Percentiles rank a stretch among this genome's conserved stretches.
phyloP scores from a whole-genome alignment of 768 basidiomycete species.

The Boletus patriciae region DNA sequence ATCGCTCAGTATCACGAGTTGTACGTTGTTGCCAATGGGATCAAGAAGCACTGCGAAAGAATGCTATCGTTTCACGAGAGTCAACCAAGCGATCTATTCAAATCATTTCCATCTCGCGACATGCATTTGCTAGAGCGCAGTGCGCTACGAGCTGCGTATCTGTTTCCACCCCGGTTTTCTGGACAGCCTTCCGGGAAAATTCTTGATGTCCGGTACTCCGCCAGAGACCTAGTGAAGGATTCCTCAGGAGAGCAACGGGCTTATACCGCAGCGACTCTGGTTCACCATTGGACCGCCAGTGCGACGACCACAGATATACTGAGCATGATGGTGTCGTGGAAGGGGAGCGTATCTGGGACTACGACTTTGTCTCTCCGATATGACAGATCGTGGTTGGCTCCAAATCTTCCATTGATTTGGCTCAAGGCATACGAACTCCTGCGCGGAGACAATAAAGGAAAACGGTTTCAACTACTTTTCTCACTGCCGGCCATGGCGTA shows the following conservation, averaged over 20 bases:
- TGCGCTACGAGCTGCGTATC: not conserved
- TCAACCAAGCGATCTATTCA: not conserved
- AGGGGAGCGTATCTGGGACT: not conserved
- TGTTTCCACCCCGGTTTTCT: too few species aligned
- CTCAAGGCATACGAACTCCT: conserved; percentile 30
- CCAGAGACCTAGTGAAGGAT: too few species aligned
- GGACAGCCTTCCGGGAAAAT: too few species aligned
- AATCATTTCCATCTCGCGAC: conserved; percentile 4
- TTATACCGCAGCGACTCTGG: not conserved
- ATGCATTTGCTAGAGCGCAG: conserved; percentile 19
- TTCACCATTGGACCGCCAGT: not conserved
- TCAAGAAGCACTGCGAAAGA: conserved; percentile 29
- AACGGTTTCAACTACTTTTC: conserved; percentile 30
- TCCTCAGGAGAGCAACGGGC: too few species aligned
- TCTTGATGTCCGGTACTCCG: too few species aligned
- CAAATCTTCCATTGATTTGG: conserved; percentile 23
- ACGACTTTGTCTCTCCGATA: conserved; percentile 22
- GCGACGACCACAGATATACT: not conserved
- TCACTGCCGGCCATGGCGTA: conserved; percentile 36
- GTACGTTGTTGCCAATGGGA: conserved; percentile 22
- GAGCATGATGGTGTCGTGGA: conserved; percentile 12
- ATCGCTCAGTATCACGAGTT: conserved; percentile 36
- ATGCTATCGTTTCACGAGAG: conserved; percentile 14
- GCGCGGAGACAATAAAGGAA: conserved; percentile 6
- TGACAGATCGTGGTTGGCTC: conserved; percentile 29